Base-by-base conservation (phyloP, 306 rosid genomes). In the Cucumis hystrix region DNA sequence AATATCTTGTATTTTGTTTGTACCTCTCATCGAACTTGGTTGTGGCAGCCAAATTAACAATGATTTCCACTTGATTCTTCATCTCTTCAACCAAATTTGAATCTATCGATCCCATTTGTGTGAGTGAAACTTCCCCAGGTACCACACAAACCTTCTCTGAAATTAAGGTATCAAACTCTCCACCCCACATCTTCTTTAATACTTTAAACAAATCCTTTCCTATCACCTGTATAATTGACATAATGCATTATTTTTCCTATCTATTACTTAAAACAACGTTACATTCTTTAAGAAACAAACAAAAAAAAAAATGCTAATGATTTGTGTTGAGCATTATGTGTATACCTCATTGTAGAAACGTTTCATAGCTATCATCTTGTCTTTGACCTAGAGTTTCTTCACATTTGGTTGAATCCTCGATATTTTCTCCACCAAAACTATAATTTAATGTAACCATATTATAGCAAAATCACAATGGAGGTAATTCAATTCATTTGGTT, bases 11-110 rank as follows among this genome's bases (percentile, higher is more conserved):
- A 33, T 33, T 33, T 33, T 33, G 6, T 33, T 33, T 33, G 37
- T 79, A 89, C 98, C 98, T 91, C 77, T 91, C 96, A 75, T 91
- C 87, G 23, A 93, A 93, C 23, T 88, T 86, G 14, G 98, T 93
- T 0, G 92, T 88, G n/a, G 98, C 98, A 78, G 98, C 98, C 8
- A 93, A 78, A 77, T 93, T 91, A 18, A 91, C 67, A 25, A 93
- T 87, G 37, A 83, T 84, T 80, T 91, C 90, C 5, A 86, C 65
- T 58, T 84, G 84, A 39, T 40, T 77, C 78, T 60, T 58, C 39
- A 93, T 83, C 67, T 88, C 83, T n/a, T 87, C 80, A 60, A 77
- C 79, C 75, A 89, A 68, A 72, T 28, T 66, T 1, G 84, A 73
- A 69, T 90, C 91, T 47, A 85, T 83, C 84, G 88, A 68, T 9